A percentile compares a stretch with the other conserved stretches of the same genome.
Conservation (phyloP, 2,329 filamentous ascomycete genomes). For the Sporothrix variecibatus region DNA sequence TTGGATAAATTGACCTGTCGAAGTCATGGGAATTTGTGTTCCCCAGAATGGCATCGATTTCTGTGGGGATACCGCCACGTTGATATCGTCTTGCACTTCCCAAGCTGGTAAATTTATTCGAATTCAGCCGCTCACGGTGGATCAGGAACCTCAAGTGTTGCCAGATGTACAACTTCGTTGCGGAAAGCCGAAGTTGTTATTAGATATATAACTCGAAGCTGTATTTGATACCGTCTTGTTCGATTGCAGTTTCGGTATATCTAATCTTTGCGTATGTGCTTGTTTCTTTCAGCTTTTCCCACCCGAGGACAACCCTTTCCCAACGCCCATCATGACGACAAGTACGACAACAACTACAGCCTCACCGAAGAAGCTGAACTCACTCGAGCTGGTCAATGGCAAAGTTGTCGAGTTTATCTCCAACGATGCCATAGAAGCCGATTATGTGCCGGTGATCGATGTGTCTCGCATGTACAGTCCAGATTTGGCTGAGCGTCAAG, state of each 20-base stretch:
- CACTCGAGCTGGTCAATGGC: slow-evolving; percentile 34
- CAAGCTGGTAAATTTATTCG: not conserved
- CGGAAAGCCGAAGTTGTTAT: not conserved
- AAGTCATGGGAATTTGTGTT: not conserved
- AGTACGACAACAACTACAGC: not conserved
- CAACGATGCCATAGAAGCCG: slow-evolving; percentile 33
- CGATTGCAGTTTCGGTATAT: not conserved
- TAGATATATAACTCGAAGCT: not conserved
- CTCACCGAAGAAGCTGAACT: not conserved
- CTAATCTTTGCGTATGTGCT: not conserved
- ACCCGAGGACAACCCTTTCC: not conserved
- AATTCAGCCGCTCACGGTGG: not conserved
- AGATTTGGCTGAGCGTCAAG: slow-evolving; percentile 39
- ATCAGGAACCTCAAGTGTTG: not conserved
- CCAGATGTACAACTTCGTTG: not conserved
- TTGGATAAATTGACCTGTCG: not conserved
- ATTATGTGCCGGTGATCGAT: slow-evolving; percentile 48
- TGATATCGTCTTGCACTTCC: not conserved
- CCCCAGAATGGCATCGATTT: not conserved
- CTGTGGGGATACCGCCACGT: not conserved
- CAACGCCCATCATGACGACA: not conserved
- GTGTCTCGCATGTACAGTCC: slow-evolving; percentile 44
- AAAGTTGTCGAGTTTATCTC: slow-evolving; percentile 34
- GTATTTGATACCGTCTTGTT: not conserved
- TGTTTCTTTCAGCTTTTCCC: not conserved